Conservation (phyloP, 495 filamentous ascomycete species). For the Hypoxylon subgilvum region DNA sequence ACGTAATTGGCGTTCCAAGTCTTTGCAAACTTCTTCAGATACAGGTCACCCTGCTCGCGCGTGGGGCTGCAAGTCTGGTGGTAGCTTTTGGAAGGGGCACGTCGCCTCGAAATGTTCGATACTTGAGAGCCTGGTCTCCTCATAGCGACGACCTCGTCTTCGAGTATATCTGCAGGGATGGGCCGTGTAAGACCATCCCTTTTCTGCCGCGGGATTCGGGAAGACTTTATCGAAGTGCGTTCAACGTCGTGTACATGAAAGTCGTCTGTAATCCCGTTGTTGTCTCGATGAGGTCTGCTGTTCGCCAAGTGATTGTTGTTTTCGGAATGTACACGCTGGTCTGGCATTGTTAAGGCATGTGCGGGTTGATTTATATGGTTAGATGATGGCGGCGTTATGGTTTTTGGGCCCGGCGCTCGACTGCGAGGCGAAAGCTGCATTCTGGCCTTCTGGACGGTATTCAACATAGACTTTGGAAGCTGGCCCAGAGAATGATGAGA, state of each 20-base stretch:
- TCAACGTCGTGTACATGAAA: not conserved
- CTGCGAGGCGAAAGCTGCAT: constrained; percentile 21
- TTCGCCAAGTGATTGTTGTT: no score
- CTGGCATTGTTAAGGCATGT: no score
- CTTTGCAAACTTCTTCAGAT: constrained; percentile 23
- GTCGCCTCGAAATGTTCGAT: constrained; percentile 35
- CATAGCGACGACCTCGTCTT: not conserved
- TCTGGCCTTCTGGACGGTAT: constrained; percentile 35
- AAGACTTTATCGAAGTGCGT: not conserved
- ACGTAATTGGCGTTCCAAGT: constrained; percentile 31
- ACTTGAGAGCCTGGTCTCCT: constrained; percentile 27
- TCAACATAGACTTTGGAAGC: constrained; percentile 30
- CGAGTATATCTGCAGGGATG: not conserved
- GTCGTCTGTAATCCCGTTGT: not conserved
- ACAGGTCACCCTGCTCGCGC: constrained; percentile 13
- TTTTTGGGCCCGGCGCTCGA: not conserved
- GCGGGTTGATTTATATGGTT: not conserved
- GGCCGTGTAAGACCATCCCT: constrained; percentile 12
- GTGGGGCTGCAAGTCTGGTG: constrained; percentile 7
- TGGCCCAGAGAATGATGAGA: constrained; percentile 6
- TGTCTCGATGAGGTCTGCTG: not conserved
- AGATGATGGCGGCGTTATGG: not conserved
- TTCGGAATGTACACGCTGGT: no score
- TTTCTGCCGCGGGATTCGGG: not conserved
- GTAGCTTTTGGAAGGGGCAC: constrained; percentile 7